Conservation (phyloP, 495 filamentous ascomycete species). For the Amphirosellinia nigrospora region DNA sequence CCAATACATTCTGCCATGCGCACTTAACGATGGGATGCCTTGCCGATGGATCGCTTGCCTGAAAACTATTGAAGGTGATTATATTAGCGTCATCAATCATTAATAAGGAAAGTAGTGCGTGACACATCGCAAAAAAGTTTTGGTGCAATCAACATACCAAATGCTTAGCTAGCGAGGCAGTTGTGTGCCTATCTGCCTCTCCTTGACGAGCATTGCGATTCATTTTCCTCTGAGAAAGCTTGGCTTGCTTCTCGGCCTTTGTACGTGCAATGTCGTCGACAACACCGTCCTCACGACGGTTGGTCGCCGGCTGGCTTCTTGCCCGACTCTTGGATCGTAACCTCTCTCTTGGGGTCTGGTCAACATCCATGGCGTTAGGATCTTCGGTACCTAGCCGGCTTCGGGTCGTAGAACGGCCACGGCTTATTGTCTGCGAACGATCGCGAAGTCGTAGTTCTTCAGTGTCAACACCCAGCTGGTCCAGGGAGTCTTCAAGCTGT, state of each 20-base stretch:
- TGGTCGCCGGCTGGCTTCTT: constrained; percentile 75
- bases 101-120: not conserved
- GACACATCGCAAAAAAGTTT: not conserved
- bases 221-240: constrained; percentile 96
- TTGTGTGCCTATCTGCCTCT: constrained; percentile 93
- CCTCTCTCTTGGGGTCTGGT: constrained; percentile 66
- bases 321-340: constrained; percentile 78
- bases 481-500: constrained; percentile 82
- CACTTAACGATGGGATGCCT: constrained; percentile 42
- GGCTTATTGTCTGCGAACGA: constrained; percentile 60
- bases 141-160: constrained; percentile 65
- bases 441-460: constrained; percentile 73
- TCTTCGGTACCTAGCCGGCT: constrained; percentile 60
- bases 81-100: not conserved
- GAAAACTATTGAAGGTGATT: constrained; percentile 33
- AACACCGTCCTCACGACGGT: constrained; percentile 85
- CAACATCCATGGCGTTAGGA: constrained; percentile 85
- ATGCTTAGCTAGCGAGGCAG: constrained; percentile 83
- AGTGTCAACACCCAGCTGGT: constrained; percentile 84
- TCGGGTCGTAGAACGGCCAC: constrained; percentile 65
- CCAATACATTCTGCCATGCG: not conserved
- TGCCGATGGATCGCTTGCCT: constrained; percentile 40
- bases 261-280: constrained; percentile 62
- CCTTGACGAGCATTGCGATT: constrained; percentile 95
- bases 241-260: constrained; percentile 83